Conservation (phyloP, 2,329 filamentous ascomycete genomes). For the Tolypocladium guangdongense region DNA sequence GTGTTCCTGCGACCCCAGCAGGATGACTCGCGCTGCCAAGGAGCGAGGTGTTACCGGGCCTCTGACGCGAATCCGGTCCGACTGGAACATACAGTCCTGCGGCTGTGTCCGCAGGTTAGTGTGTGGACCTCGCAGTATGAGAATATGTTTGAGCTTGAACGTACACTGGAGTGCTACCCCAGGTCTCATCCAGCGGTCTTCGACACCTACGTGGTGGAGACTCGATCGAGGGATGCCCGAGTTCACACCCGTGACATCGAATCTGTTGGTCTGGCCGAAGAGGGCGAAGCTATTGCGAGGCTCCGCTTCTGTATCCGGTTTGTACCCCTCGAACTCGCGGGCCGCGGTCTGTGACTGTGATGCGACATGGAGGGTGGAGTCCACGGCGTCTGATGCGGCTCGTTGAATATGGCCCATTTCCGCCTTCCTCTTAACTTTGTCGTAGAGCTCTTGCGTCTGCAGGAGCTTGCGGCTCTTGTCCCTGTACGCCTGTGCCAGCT, state of each 20-base stretch:
- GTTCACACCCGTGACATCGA: conserved; percentile 10
- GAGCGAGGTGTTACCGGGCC: conserved; percentile 3
- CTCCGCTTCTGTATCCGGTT: not conserved
- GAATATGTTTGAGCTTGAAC: not conserved
- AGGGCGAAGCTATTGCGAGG: conserved; percentile 1
- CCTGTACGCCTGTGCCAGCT: conserved; percentile 53
- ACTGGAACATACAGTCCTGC: not conserved
- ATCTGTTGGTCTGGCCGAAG: conserved; percentile 7
- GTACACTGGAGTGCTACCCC: conserved; percentile 1
- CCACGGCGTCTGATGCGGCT: conserved; percentile 37
- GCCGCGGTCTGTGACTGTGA: conserved; percentile 2
- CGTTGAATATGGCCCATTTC: conserved; percentile 44
- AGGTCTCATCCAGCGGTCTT: not conserved
- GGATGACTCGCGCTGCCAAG: conserved; percentile 2
- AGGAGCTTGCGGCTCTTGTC: conserved; percentile 61
- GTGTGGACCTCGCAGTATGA: not conserved
- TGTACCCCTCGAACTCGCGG: conserved; percentile 3
- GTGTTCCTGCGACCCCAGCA: conserved; percentile 3
- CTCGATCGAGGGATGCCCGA: not conserved
- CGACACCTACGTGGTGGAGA: not conserved
- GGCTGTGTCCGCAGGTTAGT: not conserved
- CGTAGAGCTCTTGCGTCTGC: conserved; percentile 56
- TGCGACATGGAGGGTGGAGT: conserved; percentile 12
- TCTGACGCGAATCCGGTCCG: conserved; percentile 4
- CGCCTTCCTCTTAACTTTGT: conserved; percentile 45